Evolutionary conservation across 2,329 filamentous ascomycete species (phyloP).

Genomic region (Fusarium papillatum): DNA sequence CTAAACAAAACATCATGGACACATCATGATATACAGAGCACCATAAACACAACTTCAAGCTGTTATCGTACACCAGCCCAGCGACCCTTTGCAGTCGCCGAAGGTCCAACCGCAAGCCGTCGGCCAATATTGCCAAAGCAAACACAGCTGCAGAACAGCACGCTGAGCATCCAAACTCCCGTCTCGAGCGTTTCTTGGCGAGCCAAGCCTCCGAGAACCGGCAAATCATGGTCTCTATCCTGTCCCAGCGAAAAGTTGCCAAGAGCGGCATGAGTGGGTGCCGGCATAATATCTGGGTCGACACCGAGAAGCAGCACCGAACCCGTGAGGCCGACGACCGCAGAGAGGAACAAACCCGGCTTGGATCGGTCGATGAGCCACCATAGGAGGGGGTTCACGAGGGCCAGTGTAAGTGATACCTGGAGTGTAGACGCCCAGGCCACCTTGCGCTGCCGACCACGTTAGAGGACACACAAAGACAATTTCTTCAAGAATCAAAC

Average conservation of each 20-base stretch:
- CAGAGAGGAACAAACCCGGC: constrained; percentile 85
- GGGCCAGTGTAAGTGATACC: constrained; percentile 87
- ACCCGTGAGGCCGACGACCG: constrained; percentile 79
- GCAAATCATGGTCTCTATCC: constrained; percentile 22
- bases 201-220: constrained; percentile 64
- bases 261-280: constrained; percentile 62
- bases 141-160: constrained; percentile 93
- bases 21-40: constrained; percentile 15
- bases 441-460: constrained; percentile 77
- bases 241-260: constrained; percentile 30
- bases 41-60: background rate
- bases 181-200: constrained; percentile 77
- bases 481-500: constrained; percentile 49
- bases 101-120: constrained; percentile 72
- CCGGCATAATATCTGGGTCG: constrained; percentile 83
- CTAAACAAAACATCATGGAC: constrained; percentile 12
- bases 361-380: constrained; percentile 94
- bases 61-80: constrained; percentile 59
- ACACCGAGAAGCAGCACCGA: constrained; percentile 81
- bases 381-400: constrained; percentile 95
- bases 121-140: constrained; percentile 98
- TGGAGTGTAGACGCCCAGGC: constrained; percentile 97
- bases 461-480: constrained; percentile 26
- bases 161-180: constrained; percentile 91
- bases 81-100: constrained; percentile 57